Conservation (phyloP, 306 rosid genomes). For the Glycine latifolia region DNA sequence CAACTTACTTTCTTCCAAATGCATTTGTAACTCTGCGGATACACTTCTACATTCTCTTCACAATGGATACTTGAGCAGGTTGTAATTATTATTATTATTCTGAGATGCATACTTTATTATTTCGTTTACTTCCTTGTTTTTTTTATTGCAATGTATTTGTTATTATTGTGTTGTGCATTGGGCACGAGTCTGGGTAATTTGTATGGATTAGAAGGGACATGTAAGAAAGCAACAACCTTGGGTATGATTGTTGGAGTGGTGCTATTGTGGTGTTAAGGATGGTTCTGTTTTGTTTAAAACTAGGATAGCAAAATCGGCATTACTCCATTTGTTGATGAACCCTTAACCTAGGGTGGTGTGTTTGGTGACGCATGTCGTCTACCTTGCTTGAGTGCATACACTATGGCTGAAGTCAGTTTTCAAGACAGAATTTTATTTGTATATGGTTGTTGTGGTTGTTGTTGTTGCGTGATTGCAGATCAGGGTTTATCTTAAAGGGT, state of each 20-base stretch:
- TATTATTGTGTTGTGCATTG: slow-evolving; percentile 8
- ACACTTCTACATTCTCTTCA: slow-evolving; percentile 31
- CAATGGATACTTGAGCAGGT: slow-evolving; percentile 64
- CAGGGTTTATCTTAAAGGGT: not conserved
- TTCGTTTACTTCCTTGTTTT: not conserved
- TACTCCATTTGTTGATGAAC: no score
- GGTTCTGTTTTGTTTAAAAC: no score
- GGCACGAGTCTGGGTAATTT: not conserved
- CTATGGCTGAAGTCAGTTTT: no score
- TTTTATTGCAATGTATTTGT: not conserved
- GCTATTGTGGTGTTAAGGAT: no score
- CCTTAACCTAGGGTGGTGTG: no score
- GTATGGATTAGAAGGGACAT: not conserved
- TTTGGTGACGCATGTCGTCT: no score
- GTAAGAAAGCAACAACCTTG: not conserved
- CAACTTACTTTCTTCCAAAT: slow-evolving; percentile 13
- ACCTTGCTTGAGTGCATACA: no score
- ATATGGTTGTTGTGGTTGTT: slow-evolving; percentile 9
- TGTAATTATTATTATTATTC: slow-evolving; percentile 50
- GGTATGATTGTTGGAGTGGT: not conserved
- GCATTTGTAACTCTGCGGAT: slow-evolving; percentile 7
- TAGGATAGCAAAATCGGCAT: no score
- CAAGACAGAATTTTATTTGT: slow-evolving; percentile 25
- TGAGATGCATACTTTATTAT: not conserved
- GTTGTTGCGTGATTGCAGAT: not conserved